Evolutionary conservation across 345 rosid species (phyloP).

Genomic region (Linum tenue): DNA sequence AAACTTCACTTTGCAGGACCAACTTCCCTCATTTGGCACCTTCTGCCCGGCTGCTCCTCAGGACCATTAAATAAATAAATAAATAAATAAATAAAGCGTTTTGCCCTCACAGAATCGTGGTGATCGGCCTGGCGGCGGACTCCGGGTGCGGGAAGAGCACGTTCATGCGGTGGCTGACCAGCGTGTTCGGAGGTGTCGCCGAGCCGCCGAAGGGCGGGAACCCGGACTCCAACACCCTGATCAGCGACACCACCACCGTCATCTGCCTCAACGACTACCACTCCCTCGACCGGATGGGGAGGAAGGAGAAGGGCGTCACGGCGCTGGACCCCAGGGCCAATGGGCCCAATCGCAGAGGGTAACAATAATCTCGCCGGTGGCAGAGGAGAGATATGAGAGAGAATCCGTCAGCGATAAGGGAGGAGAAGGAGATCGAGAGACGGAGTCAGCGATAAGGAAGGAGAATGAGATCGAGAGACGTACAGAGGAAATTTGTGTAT

Average conservation of each 20-base stretch:
- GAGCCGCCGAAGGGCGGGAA: constrained; percentile 92
- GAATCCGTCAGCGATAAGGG: no score
- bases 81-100: no score
- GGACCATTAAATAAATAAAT: no score
- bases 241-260: constrained; percentile 83
- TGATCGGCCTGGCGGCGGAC: neutral
- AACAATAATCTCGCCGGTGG: no score
- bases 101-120: neutral
- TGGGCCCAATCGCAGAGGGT: constrained; percentile 41
- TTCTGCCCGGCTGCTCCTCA: no score
- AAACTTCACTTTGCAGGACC: no score
- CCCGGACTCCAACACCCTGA: constrained; percentile 91
- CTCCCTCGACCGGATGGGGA: constrained; percentile 70
- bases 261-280: constrained; percentile 90
- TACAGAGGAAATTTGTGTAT: no score
- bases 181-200: constrained; percentile 91
- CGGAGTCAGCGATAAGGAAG: no score
- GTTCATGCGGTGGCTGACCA: constrained; percentile 49
- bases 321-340: constrained; percentile 96
- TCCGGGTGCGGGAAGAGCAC: constrained; percentile 1
- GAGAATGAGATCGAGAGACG: no score
- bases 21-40: no score
- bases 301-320: constrained; percentile 86
- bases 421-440: no score
- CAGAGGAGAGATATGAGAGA: no score